A percentile compares a stretch with the other conserved stretches of the same genome.
Conservation (phyloP, 495 filamentous ascomycete genomes). For the Sordaria brevicollis region DNA sequence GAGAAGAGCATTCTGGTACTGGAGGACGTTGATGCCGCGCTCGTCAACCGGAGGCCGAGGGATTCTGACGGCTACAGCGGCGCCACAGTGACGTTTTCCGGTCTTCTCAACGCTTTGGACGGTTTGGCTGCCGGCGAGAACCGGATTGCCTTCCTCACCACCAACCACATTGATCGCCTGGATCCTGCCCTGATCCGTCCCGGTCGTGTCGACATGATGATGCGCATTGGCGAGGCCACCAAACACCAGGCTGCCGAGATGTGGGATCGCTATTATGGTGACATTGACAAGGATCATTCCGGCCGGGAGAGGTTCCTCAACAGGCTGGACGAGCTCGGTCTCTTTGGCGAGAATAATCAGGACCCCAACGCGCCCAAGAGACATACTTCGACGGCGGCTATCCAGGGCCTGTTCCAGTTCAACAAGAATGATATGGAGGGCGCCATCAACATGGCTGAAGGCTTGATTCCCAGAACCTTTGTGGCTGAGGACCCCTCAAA, state of each 20-base stretch:
- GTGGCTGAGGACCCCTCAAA: constrained; percentile 27
- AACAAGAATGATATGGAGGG: constrained; percentile 85
- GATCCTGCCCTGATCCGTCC: constrained; percentile 85
- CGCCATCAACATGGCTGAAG: constrained; percentile 70
- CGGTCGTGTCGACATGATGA: constrained; percentile 87
- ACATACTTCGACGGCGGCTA: constrained; percentile 71
- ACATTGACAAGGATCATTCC: constrained; percentile 54
- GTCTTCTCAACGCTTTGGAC: constrained; percentile 85
- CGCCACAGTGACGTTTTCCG: constrained; percentile 90
- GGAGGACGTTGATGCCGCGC: constrained; percentile 93
- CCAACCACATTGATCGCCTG: constrained; percentile 82
- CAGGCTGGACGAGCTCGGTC: constrained; percentile 36
- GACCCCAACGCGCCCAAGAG: constrained; percentile 33
- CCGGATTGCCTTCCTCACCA: constrained; percentile 86
- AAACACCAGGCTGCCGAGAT: constrained; percentile 73
- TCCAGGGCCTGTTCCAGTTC: constrained; percentile 89
- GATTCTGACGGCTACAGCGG: constrained; percentile 81
- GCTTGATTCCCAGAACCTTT: constrained; percentile 45
- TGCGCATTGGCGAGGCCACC: constrained; percentile 79
- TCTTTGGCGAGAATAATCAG: constrained; percentile 29
- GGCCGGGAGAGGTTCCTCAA: constrained; percentile 44
- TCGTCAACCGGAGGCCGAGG: constrained; percentile 65
- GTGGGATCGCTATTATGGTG: constrained; percentile 92
- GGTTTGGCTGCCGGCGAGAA: constrained; percentile 94
- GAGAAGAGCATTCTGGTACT: constrained; percentile 76